A percentile compares a stretch with the other conserved stretches of the same genome.
Evolutionary conservation across 1,139 yeast genomes (phyloP).

Genomic region (Kodamaea arcana): DNA sequence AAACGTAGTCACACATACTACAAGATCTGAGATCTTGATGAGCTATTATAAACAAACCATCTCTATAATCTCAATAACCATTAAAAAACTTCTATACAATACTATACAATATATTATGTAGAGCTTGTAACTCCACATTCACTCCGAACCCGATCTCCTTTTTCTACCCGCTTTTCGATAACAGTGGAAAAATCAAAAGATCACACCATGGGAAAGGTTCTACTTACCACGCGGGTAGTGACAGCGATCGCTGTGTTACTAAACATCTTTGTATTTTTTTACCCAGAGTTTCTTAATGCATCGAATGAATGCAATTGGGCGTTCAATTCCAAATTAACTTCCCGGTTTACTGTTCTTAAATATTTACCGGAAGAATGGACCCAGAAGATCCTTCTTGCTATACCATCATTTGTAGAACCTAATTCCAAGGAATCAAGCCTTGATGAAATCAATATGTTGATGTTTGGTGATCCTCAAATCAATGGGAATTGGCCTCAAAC

Average conservation of each 20-base stretch:
- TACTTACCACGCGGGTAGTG: slow-evolving; percentile 10
- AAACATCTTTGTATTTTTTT: slow-evolving; percentile 64
- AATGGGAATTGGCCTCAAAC: slow-evolving; percentile 78
- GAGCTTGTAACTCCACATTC: no score
- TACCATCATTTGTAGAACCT: slow-evolving; percentile 19
- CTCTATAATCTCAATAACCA: no score
- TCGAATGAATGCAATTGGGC: slow-evolving; percentile 58
- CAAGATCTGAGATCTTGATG: no score
- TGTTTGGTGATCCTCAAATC: slow-evolving; percentile 96
- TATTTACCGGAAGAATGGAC: slow-evolving; percentile 15
- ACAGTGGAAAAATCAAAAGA: no score
- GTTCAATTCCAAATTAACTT: slow-evolving; percentile 3
- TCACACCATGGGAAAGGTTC: background rate
- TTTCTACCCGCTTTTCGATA: no score
- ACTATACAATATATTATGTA: no score
- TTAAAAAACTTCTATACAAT: no score
- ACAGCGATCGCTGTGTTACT: slow-evolving; percentile 40
- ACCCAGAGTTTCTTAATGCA: slow-evolving; percentile 57
- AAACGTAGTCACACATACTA: no score
- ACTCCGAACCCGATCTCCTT: no score
- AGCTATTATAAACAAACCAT: no score
- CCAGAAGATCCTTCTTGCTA: slow-evolving; percentile 20
- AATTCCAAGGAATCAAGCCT: slow-evolving; percentile 12
- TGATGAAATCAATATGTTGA: slow-evolving; percentile 58
- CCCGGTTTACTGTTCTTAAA: slow-evolving; percentile 16